Percentiles rank a stretch among this genome's conserved stretches.
These are phyloP conservation scores for Elongisporangium senticosum DNA, from an alignment of 352 stramenopile species.

Conservation along the genomic window DNA sequence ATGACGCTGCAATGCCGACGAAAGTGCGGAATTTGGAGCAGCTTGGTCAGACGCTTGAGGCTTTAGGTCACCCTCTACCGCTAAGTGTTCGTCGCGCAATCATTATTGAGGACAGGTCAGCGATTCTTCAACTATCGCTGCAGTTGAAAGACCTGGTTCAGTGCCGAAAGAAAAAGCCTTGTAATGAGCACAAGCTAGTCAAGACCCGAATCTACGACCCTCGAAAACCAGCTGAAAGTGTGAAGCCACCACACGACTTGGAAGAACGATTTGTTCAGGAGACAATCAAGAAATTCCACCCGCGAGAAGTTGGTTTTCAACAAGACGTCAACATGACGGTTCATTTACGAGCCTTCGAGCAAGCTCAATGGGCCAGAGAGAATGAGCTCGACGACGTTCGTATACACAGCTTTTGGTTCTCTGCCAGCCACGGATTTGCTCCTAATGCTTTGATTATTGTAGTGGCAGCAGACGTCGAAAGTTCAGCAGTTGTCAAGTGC, in stretches of 20 bases:
- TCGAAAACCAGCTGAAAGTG: constrained; percentile 6
- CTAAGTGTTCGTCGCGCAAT: constrained; percentile 39
- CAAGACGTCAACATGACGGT: constrained; percentile 71
- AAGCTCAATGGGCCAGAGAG: constrained; percentile 49
- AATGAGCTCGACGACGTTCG: constrained; percentile 25
- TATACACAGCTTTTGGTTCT: not conserved
- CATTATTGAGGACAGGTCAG: constrained; percentile 59
- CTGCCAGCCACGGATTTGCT: not conserved
- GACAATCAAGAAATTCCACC: constrained; percentile 32
- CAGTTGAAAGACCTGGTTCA: constrained; percentile 54
- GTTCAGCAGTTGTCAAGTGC: constrained; percentile 14
- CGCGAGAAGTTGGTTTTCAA: constrained; percentile 39
- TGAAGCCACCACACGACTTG: constrained; percentile 22
- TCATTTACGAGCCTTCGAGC: constrained; percentile 53
- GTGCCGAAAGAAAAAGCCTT: constrained; percentile 13
- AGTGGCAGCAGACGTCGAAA: constrained; percentile 29
- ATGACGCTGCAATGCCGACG: constrained; percentile 20
- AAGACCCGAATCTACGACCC: not conserved
- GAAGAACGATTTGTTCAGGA: constrained; percentile 52
- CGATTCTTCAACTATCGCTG: constrained; percentile 50
- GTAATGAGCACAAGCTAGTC: not conserved
- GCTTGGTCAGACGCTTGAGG: constrained; percentile 30
- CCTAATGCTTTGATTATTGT: not conserved
- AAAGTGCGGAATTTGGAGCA: constrained; percentile 65
- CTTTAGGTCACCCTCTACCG: constrained; percentile 32